Evolutionary conservation across 495 filamentous ascomycete genomes (phyloP).

Genomic region (Parmelia sp.): DNA sequence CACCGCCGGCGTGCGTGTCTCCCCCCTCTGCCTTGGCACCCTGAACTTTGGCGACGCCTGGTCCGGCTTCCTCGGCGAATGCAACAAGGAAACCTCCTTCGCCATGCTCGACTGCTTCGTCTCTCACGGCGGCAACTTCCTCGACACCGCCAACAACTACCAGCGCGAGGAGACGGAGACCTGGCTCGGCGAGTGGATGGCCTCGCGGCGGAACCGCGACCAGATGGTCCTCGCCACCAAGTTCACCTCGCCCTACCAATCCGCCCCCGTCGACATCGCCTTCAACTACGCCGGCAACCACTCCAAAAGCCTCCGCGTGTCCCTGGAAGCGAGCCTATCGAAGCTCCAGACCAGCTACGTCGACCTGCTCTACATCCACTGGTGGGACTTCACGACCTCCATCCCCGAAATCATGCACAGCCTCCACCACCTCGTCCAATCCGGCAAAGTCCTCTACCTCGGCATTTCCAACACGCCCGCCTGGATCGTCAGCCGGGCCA

Average conservation of each 20-base stretch:
- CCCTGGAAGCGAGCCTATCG: constrained; percentile 48
- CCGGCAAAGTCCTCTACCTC: constrained; percentile 58
- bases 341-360: constrained; percentile 61
- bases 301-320: constrained; percentile 46
- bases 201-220: constrained; percentile 48
- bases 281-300: constrained; percentile 53
- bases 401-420: constrained; percentile 57
- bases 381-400: constrained; percentile 52
- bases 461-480: constrained; percentile 59
- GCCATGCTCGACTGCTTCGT: constrained; percentile 49
- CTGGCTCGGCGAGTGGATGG: constrained; percentile 58
- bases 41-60: constrained; percentile 58
- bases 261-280: constrained; percentile 28
- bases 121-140: constrained; percentile 47
- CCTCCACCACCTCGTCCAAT: constrained; percentile 49
- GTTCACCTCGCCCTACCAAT: constrained; percentile 42
- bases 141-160: constrained; percentile 52
- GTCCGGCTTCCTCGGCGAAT: constrained; percentile 45
- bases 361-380: constrained; percentile 55
- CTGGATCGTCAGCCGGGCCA: constrained; percentile 55
- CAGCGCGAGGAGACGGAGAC: constrained; percentile 47
- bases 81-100: constrained; percentile 41
- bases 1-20: constrained; percentile 53
- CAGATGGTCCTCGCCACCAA: constrained; percentile 73
- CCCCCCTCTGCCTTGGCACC: constrained; percentile 54